These are phyloP conservation scores for Syzygium jambos DNA, from an alignment of 345 rosid genomes.

Conservation along the genomic window DNA sequence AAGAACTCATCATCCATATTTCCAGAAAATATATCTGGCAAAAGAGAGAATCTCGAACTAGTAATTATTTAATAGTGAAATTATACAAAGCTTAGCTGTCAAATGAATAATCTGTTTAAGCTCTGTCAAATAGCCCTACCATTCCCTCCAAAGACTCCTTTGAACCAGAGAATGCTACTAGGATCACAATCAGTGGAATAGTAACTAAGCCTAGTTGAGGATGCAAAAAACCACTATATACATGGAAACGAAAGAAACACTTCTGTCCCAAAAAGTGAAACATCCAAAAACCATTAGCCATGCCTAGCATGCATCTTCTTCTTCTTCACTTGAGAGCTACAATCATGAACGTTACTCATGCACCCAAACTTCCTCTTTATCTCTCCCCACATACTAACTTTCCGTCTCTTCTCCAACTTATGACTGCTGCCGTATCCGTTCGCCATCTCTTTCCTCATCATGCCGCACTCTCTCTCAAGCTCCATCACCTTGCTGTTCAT, in stretches of 20 bases:
- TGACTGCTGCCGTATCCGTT: constrained; percentile 13
- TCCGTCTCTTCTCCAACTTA: constrained; percentile 20
- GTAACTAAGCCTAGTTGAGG: not conserved
- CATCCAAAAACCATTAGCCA: not conserved
- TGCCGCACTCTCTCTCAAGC: constrained; percentile 39
- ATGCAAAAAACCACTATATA: not conserved
- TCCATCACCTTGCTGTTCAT: constrained; percentile 62
- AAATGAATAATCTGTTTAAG: not conserved
- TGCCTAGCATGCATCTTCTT: constrained; percentile 45
- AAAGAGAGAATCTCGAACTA: not conserved
- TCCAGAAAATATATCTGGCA: not conserved
- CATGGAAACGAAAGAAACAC: not conserved
- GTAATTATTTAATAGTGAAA: not conserved
- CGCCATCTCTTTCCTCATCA: constrained; percentile 42
- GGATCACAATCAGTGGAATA: not conserved
- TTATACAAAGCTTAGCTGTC: not conserved
- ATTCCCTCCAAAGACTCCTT: not conserved
- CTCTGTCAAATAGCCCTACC: not conserved
- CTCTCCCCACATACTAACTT: constrained; percentile 52
- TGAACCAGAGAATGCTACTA: not conserved
- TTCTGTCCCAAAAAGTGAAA: not conserved
- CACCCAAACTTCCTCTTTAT: constrained; percentile 94
- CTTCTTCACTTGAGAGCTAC: constrained; percentile 44
- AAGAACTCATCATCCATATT: not conserved
- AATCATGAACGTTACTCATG: constrained; percentile 32